phyloP scores from a whole-genome alignment of 352 stramenopile genomes.

The Globisporangium heterothallicum region DNA sequence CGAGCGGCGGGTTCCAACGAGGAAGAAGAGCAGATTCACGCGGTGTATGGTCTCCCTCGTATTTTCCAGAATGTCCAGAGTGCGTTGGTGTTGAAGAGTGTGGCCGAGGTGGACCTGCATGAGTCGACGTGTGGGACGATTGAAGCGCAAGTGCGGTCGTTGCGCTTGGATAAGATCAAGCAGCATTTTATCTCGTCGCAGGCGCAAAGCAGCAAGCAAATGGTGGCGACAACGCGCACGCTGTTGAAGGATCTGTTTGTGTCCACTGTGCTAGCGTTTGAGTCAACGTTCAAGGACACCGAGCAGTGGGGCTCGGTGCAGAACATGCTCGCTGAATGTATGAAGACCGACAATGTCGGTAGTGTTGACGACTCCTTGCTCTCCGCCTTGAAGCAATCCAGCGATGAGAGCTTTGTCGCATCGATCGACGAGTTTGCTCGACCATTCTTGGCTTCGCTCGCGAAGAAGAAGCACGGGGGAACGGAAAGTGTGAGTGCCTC shows the following conservation, averaged over 20 bases:
- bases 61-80: slow-evolving; percentile 58
- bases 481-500: neutral
- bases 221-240: slow-evolving; percentile 15
- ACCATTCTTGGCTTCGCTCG: slow-evolving; percentile 9
- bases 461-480: neutral
- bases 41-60: slow-evolving; percentile 39
- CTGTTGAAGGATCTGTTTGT: slow-evolving; percentile 44
- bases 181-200: slow-evolving; percentile 30
- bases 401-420: slow-evolving; percentile 12
- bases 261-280: slow-evolving; percentile 51
- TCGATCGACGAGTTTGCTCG: slow-evolving; percentile 9
- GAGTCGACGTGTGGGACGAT: slow-evolving; percentile 51
- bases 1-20: slow-evolving; percentile 17
- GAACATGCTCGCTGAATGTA: slow-evolving; percentile 3
- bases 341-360: neutral
- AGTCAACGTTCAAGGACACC: slow-evolving; percentile 27
- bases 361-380: slow-evolving; percentile 1
- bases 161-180: slow-evolving; percentile 47
- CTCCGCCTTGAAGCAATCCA: slow-evolving; percentile 9
- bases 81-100: slow-evolving; percentile 46
- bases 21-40: slow-evolving; percentile 39
- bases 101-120: slow-evolving; percentile 54
- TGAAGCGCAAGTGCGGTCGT: slow-evolving; percentile 40
- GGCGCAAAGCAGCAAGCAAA: slow-evolving; percentile 12
- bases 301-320: slow-evolving; percentile 24